Evolutionary conservation across 2,329 filamentous ascomycete genomes (phyloP).

Genomic region (Ophiostoma quercus): DNA sequence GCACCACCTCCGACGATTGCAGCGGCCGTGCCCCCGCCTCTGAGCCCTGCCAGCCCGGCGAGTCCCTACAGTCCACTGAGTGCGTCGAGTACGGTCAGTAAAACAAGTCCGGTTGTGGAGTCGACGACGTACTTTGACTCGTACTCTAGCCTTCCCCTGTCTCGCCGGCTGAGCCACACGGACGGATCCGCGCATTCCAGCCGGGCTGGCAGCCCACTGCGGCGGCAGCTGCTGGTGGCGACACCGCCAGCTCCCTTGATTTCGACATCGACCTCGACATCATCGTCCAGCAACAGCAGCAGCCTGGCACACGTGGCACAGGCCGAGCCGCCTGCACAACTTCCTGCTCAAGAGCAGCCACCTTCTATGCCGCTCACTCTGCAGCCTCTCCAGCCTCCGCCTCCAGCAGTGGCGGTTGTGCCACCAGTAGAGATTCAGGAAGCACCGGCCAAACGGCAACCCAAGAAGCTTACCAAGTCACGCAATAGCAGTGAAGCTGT

Average conservation of each 20-base stretch:
- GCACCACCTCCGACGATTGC: conserved; percentile 32
- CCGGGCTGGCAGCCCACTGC: conserved; percentile 8
- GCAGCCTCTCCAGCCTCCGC: not conserved
- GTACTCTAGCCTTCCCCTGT: not conserved
- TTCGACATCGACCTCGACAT: not conserved
- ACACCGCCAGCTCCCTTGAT: not conserved
- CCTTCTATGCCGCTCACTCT: not conserved
- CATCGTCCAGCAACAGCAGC: conserved; percentile 1
- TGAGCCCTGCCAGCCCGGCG: not conserved
- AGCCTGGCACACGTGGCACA: not conserved
- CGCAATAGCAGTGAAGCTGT: conserved; percentile 36
- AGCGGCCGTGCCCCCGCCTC: not conserved
- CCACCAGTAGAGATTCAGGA: not conserved
- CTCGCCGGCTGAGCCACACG: not conserved
- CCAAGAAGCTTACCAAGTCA: conserved; percentile 41
- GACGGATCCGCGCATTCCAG: not conserved
- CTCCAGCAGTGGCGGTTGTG: too few species aligned
- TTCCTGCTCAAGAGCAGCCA: not conserved
- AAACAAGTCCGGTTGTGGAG: not conserved
- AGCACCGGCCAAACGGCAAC: conserved; percentile 33
- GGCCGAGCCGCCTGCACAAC: not conserved
- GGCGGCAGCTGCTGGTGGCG: not conserved
- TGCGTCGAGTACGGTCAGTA: not conserved
- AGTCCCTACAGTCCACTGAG: not conserved
- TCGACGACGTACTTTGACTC: not conserved